Evolutionary conservation across 129 eudicot species (phyloP), one percentile per base, ranked within the genome.

Genomic region (Flaveria linearis): DNA sequence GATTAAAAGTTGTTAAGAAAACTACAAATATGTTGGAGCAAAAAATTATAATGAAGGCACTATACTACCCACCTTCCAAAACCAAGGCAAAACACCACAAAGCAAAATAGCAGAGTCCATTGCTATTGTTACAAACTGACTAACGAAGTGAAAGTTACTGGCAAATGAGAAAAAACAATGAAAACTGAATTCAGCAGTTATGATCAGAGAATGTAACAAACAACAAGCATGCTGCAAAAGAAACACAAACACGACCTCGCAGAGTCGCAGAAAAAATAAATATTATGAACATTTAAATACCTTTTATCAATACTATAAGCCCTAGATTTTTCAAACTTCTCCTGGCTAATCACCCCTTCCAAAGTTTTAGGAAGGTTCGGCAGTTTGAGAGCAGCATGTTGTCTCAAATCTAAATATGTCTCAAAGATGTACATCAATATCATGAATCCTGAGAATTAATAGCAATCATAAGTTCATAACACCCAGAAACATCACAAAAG

Each of bases 281-380:
- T 42, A 3, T 20, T 28, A 39, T 56, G 61, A 80, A 22, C 8
- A 45, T 58, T 47, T 42, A 58, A 43, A 51, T 61, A 94, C 99
- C 99, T 94, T 80, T 94, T 94, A 71, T 94, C 99, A 15, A 94
- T 87, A 78, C 94, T 91, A 78, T 94, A 94, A 45, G 99, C 97
- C 60, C 99, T 86, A 69, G 99, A 87, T 80, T 94, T 94, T 87
- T 94, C 88, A 83, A 91, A 94, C 80, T 94, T 94, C 56, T 91
- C 96, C 73, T 86, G 89, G 79, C 97, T 94, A 72, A 94, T 94
- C 47, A 94, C 93, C 55, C 94, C 96, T 74, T 82, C 87, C 88
- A 94, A 82, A 47, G 96, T 84, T 77, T 83, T 94, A 12, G 99
- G 99, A 53, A 94, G 96, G 6, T 84, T 87, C 49, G 96, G 94